Base-by-base conservation (phyloP, 176 grass and related monocot genomes). In the Hyparrhenia diplandra region DNA sequence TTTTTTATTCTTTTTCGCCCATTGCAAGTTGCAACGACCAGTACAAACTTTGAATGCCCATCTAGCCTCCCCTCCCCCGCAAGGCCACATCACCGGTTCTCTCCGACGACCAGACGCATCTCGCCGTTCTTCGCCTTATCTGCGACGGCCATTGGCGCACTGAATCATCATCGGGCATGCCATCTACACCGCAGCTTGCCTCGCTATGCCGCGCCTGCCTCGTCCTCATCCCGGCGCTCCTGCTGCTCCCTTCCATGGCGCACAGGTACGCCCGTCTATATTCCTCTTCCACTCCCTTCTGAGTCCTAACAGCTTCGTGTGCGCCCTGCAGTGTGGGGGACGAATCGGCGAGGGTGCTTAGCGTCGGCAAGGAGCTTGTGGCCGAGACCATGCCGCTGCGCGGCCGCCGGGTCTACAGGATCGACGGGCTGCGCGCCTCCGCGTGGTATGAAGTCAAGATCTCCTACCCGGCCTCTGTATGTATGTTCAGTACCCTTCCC, bases 391-490 rank as follows among this genome's bases (percentile, higher is more conserved):
- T 95, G 84, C 73, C 84, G 25, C 78, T 99, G 54, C 81, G 76
- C 31, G 90, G 87, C 14, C 47, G 74, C 51, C 81, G 69, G 43
- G 16, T 93, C 54, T 95, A 99, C 81, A 85, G 87, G 80, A 74
- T 95, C 68, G 71, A 71, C 36, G 87, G 85, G 69, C 67, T 85
- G 23, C 85, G 79, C 60, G 64, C 84, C 65, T 85, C 87, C 5
- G 71, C 55, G 51, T 95, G 88, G 84, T 99, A 93, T 77, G 96
- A 99, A 89, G 84, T 95, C 88, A 95, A 93, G 96, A 99, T 99
- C 75, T 95, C 96, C 60, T 93, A 99, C 72, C 96, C 93, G 43
- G 86, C 90, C 69, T 93, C 90, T n/a, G n/a, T n/a, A n/a, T 16
- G 96, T 95, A 93, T 71, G 91, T 77, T 70, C 88, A 34, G 41